Evolutionary conservation across 164 flowering plant genomes (phyloP), one percentile per base, ranked within the genome.

Genomic region (Tinospora cordifolia): DNA sequence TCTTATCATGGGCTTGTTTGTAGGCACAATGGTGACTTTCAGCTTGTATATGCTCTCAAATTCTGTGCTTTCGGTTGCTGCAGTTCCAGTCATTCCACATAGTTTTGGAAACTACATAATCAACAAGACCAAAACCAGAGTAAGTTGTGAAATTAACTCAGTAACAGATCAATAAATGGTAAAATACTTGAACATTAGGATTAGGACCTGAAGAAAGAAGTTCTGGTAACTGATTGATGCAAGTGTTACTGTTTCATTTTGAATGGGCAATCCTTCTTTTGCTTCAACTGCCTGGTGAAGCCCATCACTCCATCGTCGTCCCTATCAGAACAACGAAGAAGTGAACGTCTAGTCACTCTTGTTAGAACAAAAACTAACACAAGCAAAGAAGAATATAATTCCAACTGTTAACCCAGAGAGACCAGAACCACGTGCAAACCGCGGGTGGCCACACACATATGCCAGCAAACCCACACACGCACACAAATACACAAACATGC

Each of bases 251-350:
- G 97, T 89, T 82, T 94, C 99, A 79, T 89, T 92, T 77, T 95
- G 99, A 76, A 95, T 90, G 54, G 98, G 98, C 81, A 95, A 71
- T 63, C 90, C 90, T 83, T 95, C 99, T 85, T 95, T 95, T 77
- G 99, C 99, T 87, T 95, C 99, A 75, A 95, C 98, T 40, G 99
- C 99, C 82, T 95, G 99, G 79, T 95, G 99, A 80, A 95, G 98
- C 65, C 98, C 99, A 84, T 95, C 99, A 83, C 97, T 92, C 99
- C 99, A 95, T 76, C 99, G 80, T 72, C 98, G 86, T 57, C 98
- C 98, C 99, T 92, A 78, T 65, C 70, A 69, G 21, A 65, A 65
- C 8, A 76, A 2, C 47, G 27, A 67, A 41, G 34, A 58, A 27
- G 19, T 26, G 22, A 30, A 44, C 26, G 66, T 17, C 70, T 44